phyloP scores from a whole-genome alignment of 176 grass and related monocot species.

The Carex cristatella region DNA sequence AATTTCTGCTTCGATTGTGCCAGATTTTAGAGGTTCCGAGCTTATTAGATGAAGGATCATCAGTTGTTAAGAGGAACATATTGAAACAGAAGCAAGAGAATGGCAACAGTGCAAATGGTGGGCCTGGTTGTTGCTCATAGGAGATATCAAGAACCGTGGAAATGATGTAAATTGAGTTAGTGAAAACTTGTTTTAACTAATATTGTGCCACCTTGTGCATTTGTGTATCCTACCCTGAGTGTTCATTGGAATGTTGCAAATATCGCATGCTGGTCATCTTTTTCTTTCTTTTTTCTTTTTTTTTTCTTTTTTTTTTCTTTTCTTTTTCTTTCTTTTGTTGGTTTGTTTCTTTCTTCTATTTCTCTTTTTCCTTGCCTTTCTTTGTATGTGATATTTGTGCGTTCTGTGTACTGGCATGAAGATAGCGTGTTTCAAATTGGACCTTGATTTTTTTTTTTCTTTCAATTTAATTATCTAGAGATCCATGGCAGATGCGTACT shows the following conservation, averaged over 20 bases:
- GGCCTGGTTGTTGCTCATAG: constrained; percentile 51
- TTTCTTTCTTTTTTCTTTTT: neutral
- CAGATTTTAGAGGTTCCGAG: constrained; percentile 92
- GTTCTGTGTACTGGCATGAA: neutral
- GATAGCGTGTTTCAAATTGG: neutral
- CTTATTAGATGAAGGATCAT: constrained; percentile 75
- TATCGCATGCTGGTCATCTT: neutral
- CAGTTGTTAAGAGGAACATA: constrained; percentile 61
- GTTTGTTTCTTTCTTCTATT: neutral
- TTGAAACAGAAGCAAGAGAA: constrained; percentile 85
- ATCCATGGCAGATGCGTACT: neutral
- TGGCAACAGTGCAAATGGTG: constrained; percentile 24
- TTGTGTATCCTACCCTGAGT: constrained; percentile 15
- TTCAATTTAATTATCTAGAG: neutral
- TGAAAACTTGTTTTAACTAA: constrained; percentile 9
- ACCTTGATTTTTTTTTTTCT: neutral
- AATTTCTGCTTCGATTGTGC: neutral
- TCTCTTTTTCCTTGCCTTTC: neutral
- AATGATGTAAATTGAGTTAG: constrained; percentile 41
- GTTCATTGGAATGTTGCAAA: constrained; percentile 33
- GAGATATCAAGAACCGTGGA: constrained; percentile 17
- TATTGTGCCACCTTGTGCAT: constrained; percentile 4
- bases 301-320: neutral
- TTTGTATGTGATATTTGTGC: constrained; percentile 12
- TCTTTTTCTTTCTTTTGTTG: neutral